phyloP scores from a whole-genome alignment of 176 grass and related monocot genomes.

The Tillandsia fasciculata region DNA sequence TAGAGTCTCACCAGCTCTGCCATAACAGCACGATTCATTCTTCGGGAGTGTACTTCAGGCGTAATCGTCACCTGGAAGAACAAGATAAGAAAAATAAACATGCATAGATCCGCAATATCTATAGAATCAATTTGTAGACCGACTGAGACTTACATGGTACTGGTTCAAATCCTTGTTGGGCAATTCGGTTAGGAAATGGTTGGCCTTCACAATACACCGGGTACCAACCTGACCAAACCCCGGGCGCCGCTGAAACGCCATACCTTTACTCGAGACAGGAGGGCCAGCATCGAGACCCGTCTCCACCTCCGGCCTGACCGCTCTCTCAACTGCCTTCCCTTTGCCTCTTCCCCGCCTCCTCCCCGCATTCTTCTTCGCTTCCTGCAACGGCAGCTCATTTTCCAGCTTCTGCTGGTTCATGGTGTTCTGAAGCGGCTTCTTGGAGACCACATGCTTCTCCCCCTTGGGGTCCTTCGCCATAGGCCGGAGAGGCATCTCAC shows the following conservation, averaged over 20 bases:
- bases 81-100: conserved; percentile 1
- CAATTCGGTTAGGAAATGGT: conserved; percentile 57
- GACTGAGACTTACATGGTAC: conserved; percentile 41
- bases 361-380: conserved; percentile 36
- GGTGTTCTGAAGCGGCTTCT: conserved; percentile 84
- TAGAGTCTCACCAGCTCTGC: conserved; percentile 43
- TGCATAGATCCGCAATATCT: not conserved
- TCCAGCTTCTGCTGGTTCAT: conserved; percentile 69
- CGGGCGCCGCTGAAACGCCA: conserved; percentile 63
- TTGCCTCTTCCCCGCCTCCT: conserved; percentile 49
- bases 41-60: conserved; percentile 71
- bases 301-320: not conserved
- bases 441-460: conserved; percentile 37
- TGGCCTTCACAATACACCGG: conserved; percentile 60
- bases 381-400: conserved; percentile 24
- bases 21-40: conserved; percentile 25
- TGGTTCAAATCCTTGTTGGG: conserved; percentile 62
- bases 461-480: conserved; percentile 30
- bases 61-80: conserved; percentile 69
- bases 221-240: conserved; percentile 77
- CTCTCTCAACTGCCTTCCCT: conserved; percentile 17
- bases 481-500: conserved; percentile 33
- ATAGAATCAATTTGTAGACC: not conserved
- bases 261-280: conserved; percentile 51
- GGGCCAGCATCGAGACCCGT: conserved; percentile 19